These are phyloP conservation scores for Spinellus fusiger DNA, from an alignment of 192 early-diverging fungal genomes.

Conservation along the genomic window DNA sequence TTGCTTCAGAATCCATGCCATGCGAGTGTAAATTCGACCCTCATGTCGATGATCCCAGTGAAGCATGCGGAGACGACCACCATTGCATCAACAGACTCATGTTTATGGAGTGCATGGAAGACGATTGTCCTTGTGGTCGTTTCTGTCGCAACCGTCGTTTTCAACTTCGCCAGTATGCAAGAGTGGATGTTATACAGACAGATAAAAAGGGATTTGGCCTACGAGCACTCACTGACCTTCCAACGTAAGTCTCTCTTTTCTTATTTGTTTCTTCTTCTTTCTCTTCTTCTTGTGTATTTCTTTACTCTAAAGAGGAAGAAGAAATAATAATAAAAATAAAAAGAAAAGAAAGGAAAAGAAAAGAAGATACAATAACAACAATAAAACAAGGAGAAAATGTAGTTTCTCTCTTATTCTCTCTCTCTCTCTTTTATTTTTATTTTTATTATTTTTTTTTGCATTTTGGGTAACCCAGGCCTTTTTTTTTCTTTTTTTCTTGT, in stretches of 20 bases:
- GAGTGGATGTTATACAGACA: constrained; percentile 81
- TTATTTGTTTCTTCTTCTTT: neutral
- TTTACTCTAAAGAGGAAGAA: neutral
- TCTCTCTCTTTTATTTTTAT: constrained; percentile 7
- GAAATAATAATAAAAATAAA: too few species aligned
- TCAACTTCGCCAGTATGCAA: constrained; percentile 76
- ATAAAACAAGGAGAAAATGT: neutral
- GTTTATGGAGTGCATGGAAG: constrained; percentile 85
- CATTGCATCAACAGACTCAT: constrained; percentile 91
- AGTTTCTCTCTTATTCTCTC: neutral
- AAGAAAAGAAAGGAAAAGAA: too few species aligned
- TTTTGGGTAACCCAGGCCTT: neutral
- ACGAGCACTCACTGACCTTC: constrained; percentile 56
- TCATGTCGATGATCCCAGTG: constrained; percentile 48
- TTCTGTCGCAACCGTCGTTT: constrained; percentile 92
- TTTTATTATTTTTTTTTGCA: neutral
- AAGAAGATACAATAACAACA: neutral
- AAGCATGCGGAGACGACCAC: constrained; percentile 83
- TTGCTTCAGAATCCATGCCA: constrained; percentile 62
- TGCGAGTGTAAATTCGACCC: constrained; percentile 75
- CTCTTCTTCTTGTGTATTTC: constrained; percentile 7
- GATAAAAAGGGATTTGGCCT: constrained; percentile 92
- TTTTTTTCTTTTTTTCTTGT: neutral
- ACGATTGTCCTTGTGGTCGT: constrained; percentile 81
- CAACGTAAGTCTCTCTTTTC: constrained; percentile 40